phyloP scores from a whole-genome alignment of 352 stramenopile species.

The Paralagenidium karlingii region DNA sequence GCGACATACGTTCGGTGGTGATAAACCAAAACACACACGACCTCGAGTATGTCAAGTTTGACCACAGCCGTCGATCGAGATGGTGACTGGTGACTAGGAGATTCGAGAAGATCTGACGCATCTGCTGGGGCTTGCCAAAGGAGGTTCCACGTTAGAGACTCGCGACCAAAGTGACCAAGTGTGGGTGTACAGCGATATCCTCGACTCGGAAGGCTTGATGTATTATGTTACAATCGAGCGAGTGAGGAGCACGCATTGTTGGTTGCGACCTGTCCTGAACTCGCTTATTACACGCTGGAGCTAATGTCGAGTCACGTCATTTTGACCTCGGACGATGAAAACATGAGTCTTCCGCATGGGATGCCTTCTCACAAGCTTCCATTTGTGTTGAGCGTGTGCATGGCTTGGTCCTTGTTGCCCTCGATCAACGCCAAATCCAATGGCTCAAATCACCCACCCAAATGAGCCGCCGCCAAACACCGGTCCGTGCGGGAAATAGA shows the following conservation, averaged over 20 bases:
- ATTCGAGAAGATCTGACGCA: constrained; percentile 15
- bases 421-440: too few species aligned
- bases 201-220: constrained; percentile 37
- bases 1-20: constrained; percentile 14
- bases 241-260: constrained; percentile 16
- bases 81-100: constrained; percentile 15
- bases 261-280: constrained; percentile 17
- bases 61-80: constrained; percentile 18
- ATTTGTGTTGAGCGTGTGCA: constrained; percentile 21
- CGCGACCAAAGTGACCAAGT: constrained; percentile 28
- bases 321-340: constrained; percentile 25
- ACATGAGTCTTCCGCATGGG: constrained; percentile 25
- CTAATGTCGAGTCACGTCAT: constrained; percentile 20
- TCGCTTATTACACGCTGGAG: constrained; percentile 22
- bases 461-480: too few species aligned
- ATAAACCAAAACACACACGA: constrained; percentile 13
- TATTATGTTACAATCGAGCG: constrained; percentile 29
- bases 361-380: constrained; percentile 14
- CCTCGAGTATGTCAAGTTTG: constrained; percentile 15
- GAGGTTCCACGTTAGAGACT: constrained; percentile 19
- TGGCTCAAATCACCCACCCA: too few species aligned
- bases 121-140: constrained; percentile 5
- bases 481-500: too few species aligned
- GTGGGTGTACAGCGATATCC: constrained; percentile 40
- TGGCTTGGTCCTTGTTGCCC: too few species aligned